These are phyloP conservation scores for Cupressus sempervirens DNA, from an alignment of 75 land plant species.

Conservation along the genomic window DNA sequence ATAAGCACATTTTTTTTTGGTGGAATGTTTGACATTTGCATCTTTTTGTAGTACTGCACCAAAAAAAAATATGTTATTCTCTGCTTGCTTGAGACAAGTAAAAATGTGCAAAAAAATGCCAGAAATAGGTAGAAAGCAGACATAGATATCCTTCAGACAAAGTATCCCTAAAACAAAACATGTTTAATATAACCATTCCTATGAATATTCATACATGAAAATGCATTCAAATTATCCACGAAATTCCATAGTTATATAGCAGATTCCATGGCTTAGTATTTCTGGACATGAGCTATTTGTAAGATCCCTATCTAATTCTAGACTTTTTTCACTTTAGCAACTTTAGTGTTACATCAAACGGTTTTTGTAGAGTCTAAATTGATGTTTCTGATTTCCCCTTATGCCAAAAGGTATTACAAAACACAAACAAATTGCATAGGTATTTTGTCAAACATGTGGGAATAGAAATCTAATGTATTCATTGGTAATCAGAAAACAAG, in stretches of 20 bases:
- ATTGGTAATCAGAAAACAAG: too few species aligned
- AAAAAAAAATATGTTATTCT: background rate
- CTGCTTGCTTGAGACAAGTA: background rate
- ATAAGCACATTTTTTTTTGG: slow-evolving; percentile 34
- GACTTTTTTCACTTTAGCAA: too few species aligned
- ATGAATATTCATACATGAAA: background rate
- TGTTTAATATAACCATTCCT: background rate
- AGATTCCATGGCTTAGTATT: background rate
- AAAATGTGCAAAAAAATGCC: background rate
- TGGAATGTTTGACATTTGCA: slow-evolving; percentile 22
- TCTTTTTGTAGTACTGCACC: slow-evolving; percentile 34
- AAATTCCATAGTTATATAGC: background rate
- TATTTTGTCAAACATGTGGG: too few species aligned
- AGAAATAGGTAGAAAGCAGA: background rate
- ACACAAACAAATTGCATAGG: too few species aligned
- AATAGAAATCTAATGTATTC: too few species aligned
- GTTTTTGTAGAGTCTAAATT: too few species aligned
- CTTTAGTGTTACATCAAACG: too few species aligned
- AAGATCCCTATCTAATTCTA: too few species aligned
- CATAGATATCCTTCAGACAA: background rate
- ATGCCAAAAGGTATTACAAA: too few species aligned
- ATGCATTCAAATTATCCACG: background rate
- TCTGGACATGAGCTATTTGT: too few species aligned
- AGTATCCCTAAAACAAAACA: background rate
- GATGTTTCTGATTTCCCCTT: too few species aligned